Conservation (phyloP, 371 early-diverging fungal species). For the Chytridium lagenaria region DNA sequence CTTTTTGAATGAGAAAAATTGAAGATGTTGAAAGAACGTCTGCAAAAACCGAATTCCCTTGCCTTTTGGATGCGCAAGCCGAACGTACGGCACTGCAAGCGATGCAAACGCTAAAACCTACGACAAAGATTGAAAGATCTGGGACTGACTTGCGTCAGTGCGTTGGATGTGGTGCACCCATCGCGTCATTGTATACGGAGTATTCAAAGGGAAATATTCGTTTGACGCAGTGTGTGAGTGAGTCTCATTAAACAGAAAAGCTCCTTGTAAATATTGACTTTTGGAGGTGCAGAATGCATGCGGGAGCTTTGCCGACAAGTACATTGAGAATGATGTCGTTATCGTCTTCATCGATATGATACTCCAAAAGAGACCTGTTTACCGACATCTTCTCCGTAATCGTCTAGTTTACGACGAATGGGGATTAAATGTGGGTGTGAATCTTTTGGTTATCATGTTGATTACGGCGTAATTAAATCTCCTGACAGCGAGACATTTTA, state of each 20-base stretch:
- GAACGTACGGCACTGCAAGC: no score
- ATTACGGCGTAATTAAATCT: no score
- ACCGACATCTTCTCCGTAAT: constrained; percentile 90
- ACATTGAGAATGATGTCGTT: constrained; percentile 89
- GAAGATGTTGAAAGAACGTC: not conserved
- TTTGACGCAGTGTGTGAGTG: constrained; percentile 81
- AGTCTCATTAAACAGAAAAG: no score
- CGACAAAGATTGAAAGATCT: no score
- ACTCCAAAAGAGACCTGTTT: constrained; percentile 88
- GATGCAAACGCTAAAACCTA: no score
- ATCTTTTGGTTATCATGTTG: no score
- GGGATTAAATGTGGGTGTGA: constrained; percentile 34
- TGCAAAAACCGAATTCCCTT: not conserved
- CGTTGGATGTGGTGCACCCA: constrained; percentile 83
- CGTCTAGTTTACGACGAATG: constrained; percentile 43
- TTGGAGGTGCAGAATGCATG: constrained; percentile 66
- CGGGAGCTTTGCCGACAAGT: constrained; percentile 89
- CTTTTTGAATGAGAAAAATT: not conserved
- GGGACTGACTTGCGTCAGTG: constrained; percentile 57
- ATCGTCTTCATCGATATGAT: constrained; percentile 94
- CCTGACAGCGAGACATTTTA: constrained; percentile 70
- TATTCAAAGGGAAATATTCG: constrained; percentile 90
- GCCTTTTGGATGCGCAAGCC: no score
- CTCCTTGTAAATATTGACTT: not conserved
- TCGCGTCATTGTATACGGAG: constrained; percentile 80